These are phyloP conservation scores for Candida quercuum DNA, from an alignment of 805 yeast genomes.

Conservation along the genomic window DNA sequence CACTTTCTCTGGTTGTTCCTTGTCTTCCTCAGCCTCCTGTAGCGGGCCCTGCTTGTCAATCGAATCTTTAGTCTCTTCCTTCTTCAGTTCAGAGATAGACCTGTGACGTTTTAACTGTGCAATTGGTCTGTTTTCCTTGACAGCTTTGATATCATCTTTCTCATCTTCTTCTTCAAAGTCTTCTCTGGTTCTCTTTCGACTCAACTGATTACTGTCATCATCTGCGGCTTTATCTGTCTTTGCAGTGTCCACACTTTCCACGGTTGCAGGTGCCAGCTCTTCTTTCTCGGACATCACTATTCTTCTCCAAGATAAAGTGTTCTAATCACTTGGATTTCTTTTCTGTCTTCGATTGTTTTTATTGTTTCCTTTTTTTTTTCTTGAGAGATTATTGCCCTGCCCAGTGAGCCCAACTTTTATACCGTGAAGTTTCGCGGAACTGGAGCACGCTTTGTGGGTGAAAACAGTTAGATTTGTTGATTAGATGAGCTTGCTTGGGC, in stretches of 20 bases:
- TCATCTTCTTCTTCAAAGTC: constrained; percentile 20
- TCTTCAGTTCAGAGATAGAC: not conserved
- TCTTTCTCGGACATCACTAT: too few relatives aligned
- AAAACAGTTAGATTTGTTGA: too few relatives aligned
- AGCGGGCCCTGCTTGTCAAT: not conserved
- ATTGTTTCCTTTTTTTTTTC: too few relatives aligned
- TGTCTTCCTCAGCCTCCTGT: constrained; percentile 1
- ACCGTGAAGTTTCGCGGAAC: too few relatives aligned
- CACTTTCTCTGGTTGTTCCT: constrained; percentile 14
- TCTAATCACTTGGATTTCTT: too few relatives aligned
- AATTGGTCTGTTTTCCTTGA: constrained; percentile 4
- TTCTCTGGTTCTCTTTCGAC: constrained; percentile 25
- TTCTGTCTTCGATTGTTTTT: too few relatives aligned
- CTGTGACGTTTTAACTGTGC: constrained; percentile 7
- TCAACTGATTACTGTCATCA: constrained; percentile 1
- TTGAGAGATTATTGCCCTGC: too few relatives aligned
- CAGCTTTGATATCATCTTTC: constrained; percentile 7
- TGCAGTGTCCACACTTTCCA: not conserved
- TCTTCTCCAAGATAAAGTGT: not conserved
- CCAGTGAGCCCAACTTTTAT: too few relatives aligned
- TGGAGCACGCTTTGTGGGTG: too few relatives aligned
- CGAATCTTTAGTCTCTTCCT: not conserved
- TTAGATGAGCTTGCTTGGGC: too few relatives aligned
- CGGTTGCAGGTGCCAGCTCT: not conserved
- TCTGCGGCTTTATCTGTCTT: not conserved